Percentiles rank a stretch among this genome's conserved stretches.
Conservation (phyloP, 768 basidiomycete species). For the Brasilioporus rufonigricans region DNA sequence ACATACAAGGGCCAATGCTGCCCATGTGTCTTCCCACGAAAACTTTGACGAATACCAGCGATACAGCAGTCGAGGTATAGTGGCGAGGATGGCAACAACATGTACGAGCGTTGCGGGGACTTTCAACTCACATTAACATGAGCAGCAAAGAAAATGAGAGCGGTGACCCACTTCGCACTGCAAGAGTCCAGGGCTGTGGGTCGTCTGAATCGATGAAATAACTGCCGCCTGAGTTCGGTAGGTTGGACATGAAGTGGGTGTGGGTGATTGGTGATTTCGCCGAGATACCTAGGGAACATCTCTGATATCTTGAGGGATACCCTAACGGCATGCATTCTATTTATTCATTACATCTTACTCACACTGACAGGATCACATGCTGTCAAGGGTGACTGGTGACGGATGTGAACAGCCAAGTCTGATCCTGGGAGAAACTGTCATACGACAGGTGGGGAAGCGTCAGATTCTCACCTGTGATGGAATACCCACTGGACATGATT, state of each 20-base stretch:
- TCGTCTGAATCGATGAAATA: background rate
- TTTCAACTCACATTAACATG: background rate
- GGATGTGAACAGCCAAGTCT: background rate
- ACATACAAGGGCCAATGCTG: conserved; percentile 20
- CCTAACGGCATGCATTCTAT: background rate
- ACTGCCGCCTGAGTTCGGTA: background rate
- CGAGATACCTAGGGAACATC: background rate
- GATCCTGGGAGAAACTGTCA: conserved; percentile 1
- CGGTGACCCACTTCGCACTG: conserved; percentile 12
- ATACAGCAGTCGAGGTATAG: conserved; percentile 19
- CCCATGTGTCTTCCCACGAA: conserved; percentile 31
- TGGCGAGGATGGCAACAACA: conserved; percentile 18
- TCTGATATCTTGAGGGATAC: background rate
- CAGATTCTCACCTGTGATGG: background rate
- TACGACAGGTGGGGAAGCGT: background rate
- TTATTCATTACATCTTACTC: background rate
- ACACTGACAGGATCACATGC: background rate
- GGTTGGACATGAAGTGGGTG: background rate
- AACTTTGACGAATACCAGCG: conserved; percentile 19
- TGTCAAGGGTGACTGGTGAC: background rate
- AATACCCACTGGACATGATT: too few relatives aligned
- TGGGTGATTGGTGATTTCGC: background rate
- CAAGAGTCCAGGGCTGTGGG: conserved; percentile 4
- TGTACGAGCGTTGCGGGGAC: conserved; percentile 18
- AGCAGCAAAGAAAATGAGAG: background rate